phyloP scores from a whole-genome alignment of 805 yeast species.

The Jamesozyma lodderae region DNA sequence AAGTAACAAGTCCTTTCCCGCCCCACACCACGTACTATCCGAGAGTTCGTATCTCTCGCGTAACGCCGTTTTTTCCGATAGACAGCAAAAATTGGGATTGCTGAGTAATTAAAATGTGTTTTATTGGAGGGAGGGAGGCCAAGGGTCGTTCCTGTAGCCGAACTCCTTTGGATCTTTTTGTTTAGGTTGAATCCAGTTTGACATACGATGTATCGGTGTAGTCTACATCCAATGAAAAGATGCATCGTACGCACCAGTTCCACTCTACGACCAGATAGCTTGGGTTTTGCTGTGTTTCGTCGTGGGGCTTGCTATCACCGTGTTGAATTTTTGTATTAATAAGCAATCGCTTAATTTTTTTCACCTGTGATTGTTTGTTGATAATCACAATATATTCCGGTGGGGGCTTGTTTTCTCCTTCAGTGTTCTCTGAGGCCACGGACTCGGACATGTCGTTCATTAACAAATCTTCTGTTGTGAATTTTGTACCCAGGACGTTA shows the following conservation, averaged over 20 bases:
- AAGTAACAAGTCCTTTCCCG: no score
- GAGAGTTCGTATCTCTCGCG: no score
- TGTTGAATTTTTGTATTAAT: constrained; percentile 1
- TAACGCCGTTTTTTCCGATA: no score
- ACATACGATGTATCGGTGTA: constrained; percentile 1
- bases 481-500: constrained; percentile 12
- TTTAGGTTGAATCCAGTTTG: not conserved
- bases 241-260: constrained; percentile 29
- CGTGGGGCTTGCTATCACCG: not conserved
- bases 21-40: no score
- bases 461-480: not conserved
- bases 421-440: not conserved
- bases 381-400: constrained; percentile 44
- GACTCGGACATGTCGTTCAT: not conserved
- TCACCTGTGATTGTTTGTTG: constrained; percentile 22
- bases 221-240: constrained; percentile 21
- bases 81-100: not conserved
- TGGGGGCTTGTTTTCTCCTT: not conserved
- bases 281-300: no score
- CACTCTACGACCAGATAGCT: constrained; percentile 23
- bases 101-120: not conserved
- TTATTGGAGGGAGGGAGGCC: not conserved
- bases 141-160: not conserved
- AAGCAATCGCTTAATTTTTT: constrained; percentile 15
- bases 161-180: not conserved